These are phyloP conservation scores for Psilocybe cubensis DNA, from an alignment of 768 basidiomycete species.

Conservation along the genomic window DNA sequence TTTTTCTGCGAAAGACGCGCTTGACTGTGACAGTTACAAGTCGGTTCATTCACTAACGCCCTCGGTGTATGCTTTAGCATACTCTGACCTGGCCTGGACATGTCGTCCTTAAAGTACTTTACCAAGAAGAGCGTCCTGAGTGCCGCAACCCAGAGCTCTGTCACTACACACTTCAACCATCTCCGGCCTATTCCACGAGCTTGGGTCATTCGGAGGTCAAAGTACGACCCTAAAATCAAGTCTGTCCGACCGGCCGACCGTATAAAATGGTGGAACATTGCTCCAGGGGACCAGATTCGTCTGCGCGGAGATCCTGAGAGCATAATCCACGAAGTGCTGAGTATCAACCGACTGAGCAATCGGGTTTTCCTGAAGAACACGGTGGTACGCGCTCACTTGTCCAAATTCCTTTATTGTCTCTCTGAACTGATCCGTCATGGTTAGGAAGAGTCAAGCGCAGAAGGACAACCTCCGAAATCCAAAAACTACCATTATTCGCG, in stretches of 20 bases:
- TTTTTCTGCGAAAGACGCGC: background rate
- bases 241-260: conserved; percentile 66
- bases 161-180: conserved; percentile 71
- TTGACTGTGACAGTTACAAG: background rate
- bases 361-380: conserved; percentile 57
- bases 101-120: conserved; percentile 15
- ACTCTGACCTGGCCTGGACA: conserved; percentile 1
- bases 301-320: conserved; percentile 65
- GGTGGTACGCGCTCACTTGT: conserved; percentile 28
- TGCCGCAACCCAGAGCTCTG: conserved; percentile 55
- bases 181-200: conserved; percentile 62
- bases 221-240: conserved; percentile 52
- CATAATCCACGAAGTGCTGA: conserved; percentile 68
- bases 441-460: conserved; percentile 17
- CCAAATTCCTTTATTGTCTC: conserved; percentile 1
- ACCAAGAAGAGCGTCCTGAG: conserved; percentile 32
- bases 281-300: conserved; percentile 81
- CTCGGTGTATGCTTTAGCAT: conserved; percentile 3
- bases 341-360: conserved; percentile 76
- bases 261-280: conserved; percentile 87
- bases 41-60: background rate
- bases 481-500: conserved; percentile 75
- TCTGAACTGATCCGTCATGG: conserved; percentile 9
- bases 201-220: conserved; percentile 48
- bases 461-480: conserved; percentile 36